Conservation (phyloP, 345 rosid species). For the Camelina neglecta region DNA sequence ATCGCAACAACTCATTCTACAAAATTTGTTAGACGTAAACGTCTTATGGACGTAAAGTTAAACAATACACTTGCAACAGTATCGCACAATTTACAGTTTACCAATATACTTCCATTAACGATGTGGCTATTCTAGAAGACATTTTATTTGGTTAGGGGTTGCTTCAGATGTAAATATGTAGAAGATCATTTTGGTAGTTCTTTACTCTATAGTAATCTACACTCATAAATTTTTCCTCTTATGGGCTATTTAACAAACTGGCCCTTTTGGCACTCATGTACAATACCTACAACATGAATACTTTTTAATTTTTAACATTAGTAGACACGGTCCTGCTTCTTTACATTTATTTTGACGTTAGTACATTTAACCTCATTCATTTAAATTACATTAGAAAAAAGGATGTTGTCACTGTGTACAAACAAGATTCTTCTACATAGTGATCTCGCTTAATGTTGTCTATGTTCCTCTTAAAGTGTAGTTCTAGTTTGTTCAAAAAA, state of each 20-base stretch:
- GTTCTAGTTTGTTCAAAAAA: neutral
- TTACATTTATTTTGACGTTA: neutral
- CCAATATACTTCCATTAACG: neutral
- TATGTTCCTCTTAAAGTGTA: neutral
- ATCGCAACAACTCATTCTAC: neutral
- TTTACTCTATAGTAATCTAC: conserved; percentile 11
- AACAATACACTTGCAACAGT: neutral
- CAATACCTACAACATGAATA: neutral
- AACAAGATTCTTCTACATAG: neutral
- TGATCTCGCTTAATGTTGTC: neutral
- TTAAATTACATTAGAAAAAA: neutral
- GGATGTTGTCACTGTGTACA: neutral
- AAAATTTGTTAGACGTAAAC: neutral
- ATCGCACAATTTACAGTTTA: neutral
- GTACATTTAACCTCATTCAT: neutral
- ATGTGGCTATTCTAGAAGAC: conserved; percentile 16
- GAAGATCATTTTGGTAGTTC: conserved; percentile 17
- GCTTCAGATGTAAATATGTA: conserved; percentile 17
- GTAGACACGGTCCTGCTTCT: neutral
- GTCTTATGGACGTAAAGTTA: neutral
- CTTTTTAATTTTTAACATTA: neutral
- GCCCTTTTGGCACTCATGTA: conserved; percentile 1
- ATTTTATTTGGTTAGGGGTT: neutral
- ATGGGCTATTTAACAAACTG: neutral
- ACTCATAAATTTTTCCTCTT: neutral